Evolutionary conservation across 2,329 filamentous ascomycete genomes (phyloP), one percentile per base, ranked within the genome.

Genomic region (Metarhizium humberi): DNA sequence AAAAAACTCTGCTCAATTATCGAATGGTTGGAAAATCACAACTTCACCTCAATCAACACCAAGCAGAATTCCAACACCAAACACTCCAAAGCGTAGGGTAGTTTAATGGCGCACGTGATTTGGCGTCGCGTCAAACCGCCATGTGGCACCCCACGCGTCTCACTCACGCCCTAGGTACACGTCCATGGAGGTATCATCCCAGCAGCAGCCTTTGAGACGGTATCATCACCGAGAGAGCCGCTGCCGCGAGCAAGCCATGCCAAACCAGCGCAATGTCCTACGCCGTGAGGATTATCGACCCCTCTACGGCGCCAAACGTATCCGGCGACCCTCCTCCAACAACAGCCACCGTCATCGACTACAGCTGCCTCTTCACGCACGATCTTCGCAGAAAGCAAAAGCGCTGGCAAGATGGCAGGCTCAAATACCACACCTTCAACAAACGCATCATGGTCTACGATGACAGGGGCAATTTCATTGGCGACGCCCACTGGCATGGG

Each of bases 341-440:
- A 3, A 87, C 85, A 20, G 90, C 91, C 2, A 78, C 81, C 0
- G 90, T 96, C 43, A 76, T 88, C 65, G 90, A 95, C 65, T 95
- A 87, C 69, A 79, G 82, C 58, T 96, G 92, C 68, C 83, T 96
- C 4, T 96, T 89, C 71, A 95, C 91, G 2, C 84, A 89, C 66
- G 92, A 96, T 66, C 69, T 95, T 46, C 84, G 85, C 52, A 84
- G 89, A 55, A 96, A 96, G 73, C 85, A 90, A 62, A 96, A 96
- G 69, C 79, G 89, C 58, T 96, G 92, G 92, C 90, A 95, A 65
- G 92, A 96, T 85, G 92, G 92, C 40, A 84, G 84, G 52, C 80
- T 96, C 58, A 88, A 87, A 60, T 95, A 87, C 60, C 92, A 96
- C 66, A 87, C 88, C 0, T 96, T 95, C 80, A 96, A 96, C 73